Evolutionary conservation across 345 rosid species (phyloP).

Genomic region (Passiflora organensis): DNA sequence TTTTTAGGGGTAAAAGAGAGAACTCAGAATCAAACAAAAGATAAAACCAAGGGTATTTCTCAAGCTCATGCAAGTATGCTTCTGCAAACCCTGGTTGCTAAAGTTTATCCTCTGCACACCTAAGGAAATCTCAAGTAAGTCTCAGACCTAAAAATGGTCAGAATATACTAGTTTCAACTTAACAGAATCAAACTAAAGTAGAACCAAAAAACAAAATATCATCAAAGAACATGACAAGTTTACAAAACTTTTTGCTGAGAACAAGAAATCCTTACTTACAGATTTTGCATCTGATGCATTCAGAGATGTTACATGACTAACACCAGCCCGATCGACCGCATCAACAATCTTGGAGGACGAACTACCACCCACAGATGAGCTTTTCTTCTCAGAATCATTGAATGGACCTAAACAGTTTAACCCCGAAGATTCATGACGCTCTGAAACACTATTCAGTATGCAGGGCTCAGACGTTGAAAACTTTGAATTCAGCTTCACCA

Average conservation of each 20-base stretch:
- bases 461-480: slow-evolving; percentile 27
- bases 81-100: background rate
- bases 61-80: background rate
- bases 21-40: background rate
- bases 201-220: background rate
- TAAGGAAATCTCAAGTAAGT: background rate
- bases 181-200: too few species aligned
- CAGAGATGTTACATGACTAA: slow-evolving; percentile 16
- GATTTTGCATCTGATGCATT: slow-evolving; percentile 34
- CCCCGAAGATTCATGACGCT: slow-evolving; percentile 31
- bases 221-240: background rate
- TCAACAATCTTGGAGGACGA: slow-evolving; percentile 22
- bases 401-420: slow-evolving; percentile 33
- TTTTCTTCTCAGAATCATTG: slow-evolving; percentile 30
- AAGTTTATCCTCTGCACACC: background rate
- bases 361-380: slow-evolving; percentile 31
- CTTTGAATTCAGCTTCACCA: slow-evolving; percentile 39
- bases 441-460: slow-evolving; percentile 30
- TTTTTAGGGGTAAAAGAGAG: too few species aligned
- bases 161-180: too few species aligned
- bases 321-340: slow-evolving; percentile 25
- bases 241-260: slow-evolving; percentile 47
- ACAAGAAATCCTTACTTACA: slow-evolving; percentile 33
- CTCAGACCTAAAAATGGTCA: background rate
- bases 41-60: background rate